These are phyloP conservation scores for Colletotrichum tanaceti DNA, from an alignment of 2,329 filamentous ascomycete genomes.

Conservation along the genomic window DNA sequence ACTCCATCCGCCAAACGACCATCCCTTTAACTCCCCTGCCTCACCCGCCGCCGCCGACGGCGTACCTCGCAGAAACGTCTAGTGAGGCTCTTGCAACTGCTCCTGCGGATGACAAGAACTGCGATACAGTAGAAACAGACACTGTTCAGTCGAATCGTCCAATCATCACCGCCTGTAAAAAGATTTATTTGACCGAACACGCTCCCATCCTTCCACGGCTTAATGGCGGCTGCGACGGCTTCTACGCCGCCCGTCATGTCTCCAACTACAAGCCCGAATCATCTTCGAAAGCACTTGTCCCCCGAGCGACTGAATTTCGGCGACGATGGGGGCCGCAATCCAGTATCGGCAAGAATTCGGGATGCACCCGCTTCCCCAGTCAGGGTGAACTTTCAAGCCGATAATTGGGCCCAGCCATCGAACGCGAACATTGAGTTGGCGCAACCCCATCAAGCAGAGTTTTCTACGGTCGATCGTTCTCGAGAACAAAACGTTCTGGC, in stretches of 20 bases:
- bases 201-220: not conserved
- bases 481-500: constrained; percentile 50
- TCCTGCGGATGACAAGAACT: constrained; percentile 9
- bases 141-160: not conserved
- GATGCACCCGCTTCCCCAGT: constrained; percentile 68
- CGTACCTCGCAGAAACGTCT: constrained; percentile 12
- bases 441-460: constrained; percentile 45
- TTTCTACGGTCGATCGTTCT: constrained; percentile 45
- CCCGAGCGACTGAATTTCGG: constrained; percentile 47
- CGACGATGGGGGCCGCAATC: constrained; percentile 49
- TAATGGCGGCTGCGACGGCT: constrained; percentile 40
- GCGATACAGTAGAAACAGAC: not conserved
- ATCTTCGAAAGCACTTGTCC: constrained; percentile 48
- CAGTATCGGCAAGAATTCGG: constrained; percentile 59
- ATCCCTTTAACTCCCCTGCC: constrained; percentile 1
- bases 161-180: not conserved
- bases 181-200: not conserved
- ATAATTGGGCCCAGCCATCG: constrained; percentile 64
- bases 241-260: constrained; percentile 48
- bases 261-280: constrained; percentile 45
- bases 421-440: constrained; percentile 63
- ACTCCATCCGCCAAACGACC: constrained; percentile 1
- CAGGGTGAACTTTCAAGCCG: constrained; percentile 64
- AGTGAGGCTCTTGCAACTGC: not conserved
- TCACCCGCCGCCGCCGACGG: not conserved